Conservation (phyloP, 169 alveolate species). For the Neospora caninum region DNA sequence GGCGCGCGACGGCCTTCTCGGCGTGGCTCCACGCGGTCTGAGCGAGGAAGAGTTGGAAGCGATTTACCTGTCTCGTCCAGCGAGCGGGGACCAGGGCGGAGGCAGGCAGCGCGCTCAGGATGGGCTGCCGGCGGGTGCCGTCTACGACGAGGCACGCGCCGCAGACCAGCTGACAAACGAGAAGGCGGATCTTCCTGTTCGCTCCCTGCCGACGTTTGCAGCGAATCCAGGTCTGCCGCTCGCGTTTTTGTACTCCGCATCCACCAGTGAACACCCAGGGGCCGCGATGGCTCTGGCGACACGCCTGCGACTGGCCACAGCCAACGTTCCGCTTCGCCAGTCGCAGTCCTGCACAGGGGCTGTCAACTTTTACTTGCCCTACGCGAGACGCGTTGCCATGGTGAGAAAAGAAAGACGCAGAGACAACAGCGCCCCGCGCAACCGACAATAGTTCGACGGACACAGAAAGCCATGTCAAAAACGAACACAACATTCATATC, state of each 20-base stretch:
- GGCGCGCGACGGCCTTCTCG: background rate
- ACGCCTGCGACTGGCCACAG: slow-evolving; percentile 23
- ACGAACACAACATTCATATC: no score
- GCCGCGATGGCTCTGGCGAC: slow-evolving; percentile 51
- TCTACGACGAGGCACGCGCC: no score
- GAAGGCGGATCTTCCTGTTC: background rate
- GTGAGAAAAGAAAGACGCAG: background rate
- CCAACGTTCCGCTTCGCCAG: slow-evolving; percentile 48
- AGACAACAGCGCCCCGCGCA: no score
- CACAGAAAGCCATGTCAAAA: no score
- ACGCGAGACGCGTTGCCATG: slow-evolving; percentile 44
- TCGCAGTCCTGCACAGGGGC: slow-evolving; percentile 59
- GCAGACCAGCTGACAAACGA: background rate
- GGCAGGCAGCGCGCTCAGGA: no score
- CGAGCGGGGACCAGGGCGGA: no score
- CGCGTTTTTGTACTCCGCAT: slow-evolving; percentile 36
- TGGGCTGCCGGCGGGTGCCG: no score
- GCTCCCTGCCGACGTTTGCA: slow-evolving; percentile 41
- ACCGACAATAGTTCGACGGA: no score
- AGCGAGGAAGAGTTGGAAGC: background rate
- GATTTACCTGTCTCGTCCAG: background rate
- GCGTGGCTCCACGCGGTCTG: background rate
- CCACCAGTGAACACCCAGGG: slow-evolving; percentile 44
- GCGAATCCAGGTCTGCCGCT: slow-evolving; percentile 24
- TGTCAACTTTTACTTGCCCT: slow-evolving; percentile 44